Evolutionary conservation across 2,329 filamentous ascomycete genomes (phyloP).

Genomic region (Alternaria sp.): DNA sequence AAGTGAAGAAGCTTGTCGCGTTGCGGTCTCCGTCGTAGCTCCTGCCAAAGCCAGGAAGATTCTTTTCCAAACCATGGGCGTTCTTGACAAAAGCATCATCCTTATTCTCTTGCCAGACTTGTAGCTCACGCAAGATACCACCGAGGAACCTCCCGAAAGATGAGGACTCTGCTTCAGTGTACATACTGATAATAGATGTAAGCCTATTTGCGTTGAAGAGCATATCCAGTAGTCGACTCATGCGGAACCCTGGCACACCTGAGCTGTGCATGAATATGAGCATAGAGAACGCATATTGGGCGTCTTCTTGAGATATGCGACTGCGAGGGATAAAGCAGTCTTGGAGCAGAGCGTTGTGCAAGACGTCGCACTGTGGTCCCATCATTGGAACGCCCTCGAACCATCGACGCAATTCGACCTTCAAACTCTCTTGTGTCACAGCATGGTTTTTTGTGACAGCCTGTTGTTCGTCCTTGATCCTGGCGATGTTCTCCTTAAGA

Average conservation of each 20-base stretch:
- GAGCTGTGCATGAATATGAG: constrained; percentile 86
- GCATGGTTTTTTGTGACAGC: constrained; percentile 62
- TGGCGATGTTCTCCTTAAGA: constrained; percentile 74
- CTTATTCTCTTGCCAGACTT: constrained; percentile 83
- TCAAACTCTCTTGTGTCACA: constrained; percentile 67
- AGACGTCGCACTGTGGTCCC: constrained; percentile 63
- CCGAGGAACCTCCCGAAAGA: constrained; percentile 92
- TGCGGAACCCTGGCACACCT: constrained; percentile 84
- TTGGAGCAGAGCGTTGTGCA: constrained; percentile 83
- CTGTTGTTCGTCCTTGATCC: constrained; percentile 57
- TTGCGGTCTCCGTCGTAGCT: constrained; percentile 75
- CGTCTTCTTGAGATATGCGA: constrained; percentile 83
- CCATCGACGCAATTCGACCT: constrained; percentile 79
- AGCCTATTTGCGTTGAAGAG: constrained; percentile 86
- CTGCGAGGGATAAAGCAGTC: constrained; percentile 92
- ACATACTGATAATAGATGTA: constrained; percentile 83
- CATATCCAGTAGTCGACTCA: constrained; percentile 82
- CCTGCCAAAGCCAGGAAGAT: constrained; percentile 80
- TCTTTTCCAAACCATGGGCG: constrained; percentile 71
- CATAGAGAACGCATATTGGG: constrained; percentile 87
- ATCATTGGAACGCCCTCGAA: constrained; percentile 70
- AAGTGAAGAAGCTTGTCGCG: constrained; percentile 76
- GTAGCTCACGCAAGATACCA: constrained; percentile 80
- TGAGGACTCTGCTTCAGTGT: constrained; percentile 88
- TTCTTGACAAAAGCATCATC: constrained; percentile 77